These are phyloP conservation scores for Schizosaccharomyces osmophilus DNA, from an alignment of 805 yeast genomes.

Conservation along the genomic window DNA sequence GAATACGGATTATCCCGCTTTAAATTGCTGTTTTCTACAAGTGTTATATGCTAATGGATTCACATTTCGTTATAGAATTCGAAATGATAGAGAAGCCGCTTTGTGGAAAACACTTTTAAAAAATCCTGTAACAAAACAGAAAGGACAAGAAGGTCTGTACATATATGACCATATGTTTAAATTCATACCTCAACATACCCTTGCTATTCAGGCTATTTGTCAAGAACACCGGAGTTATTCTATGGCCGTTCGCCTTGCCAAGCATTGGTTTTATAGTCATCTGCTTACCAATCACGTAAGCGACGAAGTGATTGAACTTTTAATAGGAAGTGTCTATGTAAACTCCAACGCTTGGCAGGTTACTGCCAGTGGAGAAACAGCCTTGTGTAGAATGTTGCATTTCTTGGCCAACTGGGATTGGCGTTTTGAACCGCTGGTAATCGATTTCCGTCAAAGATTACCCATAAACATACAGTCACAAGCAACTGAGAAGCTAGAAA, in stretches of 20 bases:
- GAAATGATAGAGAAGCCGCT: slow-evolving; percentile 70
- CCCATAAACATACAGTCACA: slow-evolving; percentile 12
- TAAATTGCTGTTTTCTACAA: slow-evolving; percentile 25
- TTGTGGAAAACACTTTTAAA: slow-evolving; percentile 19
- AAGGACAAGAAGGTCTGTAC: slow-evolving; percentile 20
- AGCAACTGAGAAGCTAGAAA: background rate
- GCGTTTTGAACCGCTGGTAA: slow-evolving; percentile 63
- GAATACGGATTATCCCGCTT: slow-evolving; percentile 15
- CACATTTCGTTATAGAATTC: slow-evolving; percentile 54
- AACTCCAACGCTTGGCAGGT: slow-evolving; percentile 65
- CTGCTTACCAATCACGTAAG: slow-evolving; percentile 41
- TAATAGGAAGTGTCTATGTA: slow-evolving; percentile 64
- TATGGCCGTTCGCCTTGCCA: slow-evolving; percentile 61
- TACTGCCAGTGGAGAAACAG: slow-evolving; percentile 60
- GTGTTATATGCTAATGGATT: slow-evolving; percentile 72
- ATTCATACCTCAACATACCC: slow-evolving; percentile 27
- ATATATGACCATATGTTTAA: background rate
- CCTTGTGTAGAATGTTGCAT: slow-evolving; percentile 48
- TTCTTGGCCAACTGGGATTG: slow-evolving; percentile 78
- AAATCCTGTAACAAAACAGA: slow-evolving; percentile 2
- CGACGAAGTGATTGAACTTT: slow-evolving; percentile 60
- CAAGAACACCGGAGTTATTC: slow-evolving; percentile 51
- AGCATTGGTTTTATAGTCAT: slow-evolving; percentile 76
- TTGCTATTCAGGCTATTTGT: slow-evolving; percentile 47
- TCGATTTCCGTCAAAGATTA: slow-evolving; percentile 12